Percentiles rank a stretch among this genome's conserved stretches.
Evolutionary conservation across 2,329 filamentous ascomycete species (phyloP).

Genomic region (Beauveria caledonica): DNA sequence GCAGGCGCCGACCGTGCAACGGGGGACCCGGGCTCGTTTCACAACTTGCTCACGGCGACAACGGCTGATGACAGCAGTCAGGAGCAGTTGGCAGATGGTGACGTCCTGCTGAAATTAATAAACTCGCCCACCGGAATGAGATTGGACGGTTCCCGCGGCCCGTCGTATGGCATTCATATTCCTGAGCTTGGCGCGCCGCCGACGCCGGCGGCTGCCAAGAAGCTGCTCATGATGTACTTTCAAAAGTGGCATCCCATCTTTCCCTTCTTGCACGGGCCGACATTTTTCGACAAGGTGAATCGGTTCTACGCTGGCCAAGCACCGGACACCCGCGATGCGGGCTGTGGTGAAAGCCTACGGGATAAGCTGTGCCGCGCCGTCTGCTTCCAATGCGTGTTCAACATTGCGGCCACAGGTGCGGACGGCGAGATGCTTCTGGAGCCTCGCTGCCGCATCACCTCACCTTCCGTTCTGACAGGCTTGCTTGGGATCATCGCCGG

Average conservation of each 20-base stretch:
- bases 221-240: constrained; percentile 40
- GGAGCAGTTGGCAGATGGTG: background rate
- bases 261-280: constrained; percentile 42
- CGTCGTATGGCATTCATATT: constrained; percentile 14
- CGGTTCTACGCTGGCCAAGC: constrained; percentile 24
- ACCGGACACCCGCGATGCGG: background rate
- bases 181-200: constrained; percentile 21
- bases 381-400: constrained; percentile 43
- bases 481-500: constrained; percentile 29
- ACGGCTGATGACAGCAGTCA: background rate
- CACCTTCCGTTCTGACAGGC: constrained; percentile 28
- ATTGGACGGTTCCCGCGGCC: background rate
- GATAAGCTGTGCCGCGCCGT: constrained; percentile 24
- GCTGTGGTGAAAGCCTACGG: constrained; percentile 11
- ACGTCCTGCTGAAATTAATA: background rate
- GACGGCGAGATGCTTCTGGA: constrained; percentile 22
- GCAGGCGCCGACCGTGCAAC: constrained; percentile 13
- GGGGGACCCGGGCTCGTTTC: background rate
- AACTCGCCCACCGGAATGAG: background rate
- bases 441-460: constrained; percentile 27
- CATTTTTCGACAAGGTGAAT: constrained; percentile 37
- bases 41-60: background rate
- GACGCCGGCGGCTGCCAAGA: constrained; percentile 24
- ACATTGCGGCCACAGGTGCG: constrained; percentile 29
- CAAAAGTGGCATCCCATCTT: constrained; percentile 44